Evolutionary conservation across 2,329 filamentous ascomycete genomes (phyloP).

Genomic region (Aspergillus jensenii): DNA sequence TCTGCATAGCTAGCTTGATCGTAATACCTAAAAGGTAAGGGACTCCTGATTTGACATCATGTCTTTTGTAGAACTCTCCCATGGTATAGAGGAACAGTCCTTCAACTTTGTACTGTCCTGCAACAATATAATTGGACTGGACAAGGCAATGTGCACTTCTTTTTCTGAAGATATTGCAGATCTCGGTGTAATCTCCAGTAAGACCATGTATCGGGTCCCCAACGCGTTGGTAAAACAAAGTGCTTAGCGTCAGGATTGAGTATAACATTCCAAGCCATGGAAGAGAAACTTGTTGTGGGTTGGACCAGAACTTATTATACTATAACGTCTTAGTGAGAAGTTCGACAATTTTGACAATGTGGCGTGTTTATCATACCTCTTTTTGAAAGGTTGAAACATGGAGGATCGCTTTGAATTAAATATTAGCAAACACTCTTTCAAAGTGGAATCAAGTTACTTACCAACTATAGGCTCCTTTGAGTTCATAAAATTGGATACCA

Average conservation of each 20-base stretch:
- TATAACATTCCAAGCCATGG: constrained; percentile 35
- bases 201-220: constrained; percentile 24
- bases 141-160: constrained; percentile 32
- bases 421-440: background rate
- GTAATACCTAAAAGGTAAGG: constrained; percentile 57
- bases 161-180: constrained; percentile 52
- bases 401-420: constrained; percentile 21
- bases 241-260: constrained; percentile 26
- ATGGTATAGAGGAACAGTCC: constrained; percentile 31
- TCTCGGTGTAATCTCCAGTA: constrained; percentile 15
- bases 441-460: constrained; percentile 14
- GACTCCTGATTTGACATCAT: constrained; percentile 49
- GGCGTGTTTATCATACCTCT: constrained; percentile 20
- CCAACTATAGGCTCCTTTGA: constrained; percentile 32
- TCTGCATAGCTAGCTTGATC: constrained; percentile 60
- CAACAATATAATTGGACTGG: constrained; percentile 34
- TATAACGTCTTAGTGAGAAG: constrained; percentile 2
- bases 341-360: too few species aligned
- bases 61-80: constrained; percentile 30
- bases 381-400: constrained; percentile 34
- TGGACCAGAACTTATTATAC: constrained; percentile 34
- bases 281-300: constrained; percentile 27
- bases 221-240: constrained; percentile 25
- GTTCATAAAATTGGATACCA: constrained; percentile 36
- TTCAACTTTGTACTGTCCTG: constrained; percentile 34